Evolutionary conservation across 108 stramenopile species (phyloP), one percentile per base, ranked within the genome.

Genomic region (Pseudonitzschia multistriata): DNA sequence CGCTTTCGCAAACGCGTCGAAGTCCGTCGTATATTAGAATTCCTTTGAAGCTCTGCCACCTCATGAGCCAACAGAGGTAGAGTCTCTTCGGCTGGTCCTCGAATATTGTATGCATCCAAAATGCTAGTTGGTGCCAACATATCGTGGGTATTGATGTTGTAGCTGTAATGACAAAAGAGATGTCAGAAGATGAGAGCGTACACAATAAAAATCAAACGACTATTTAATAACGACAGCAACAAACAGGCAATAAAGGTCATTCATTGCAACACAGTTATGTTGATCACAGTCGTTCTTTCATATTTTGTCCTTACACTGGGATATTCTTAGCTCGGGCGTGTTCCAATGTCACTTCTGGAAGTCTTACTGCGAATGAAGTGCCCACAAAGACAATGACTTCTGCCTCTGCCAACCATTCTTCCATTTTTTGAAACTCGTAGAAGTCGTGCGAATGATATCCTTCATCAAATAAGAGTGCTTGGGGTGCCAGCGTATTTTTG

Each of bases 401-500:
- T 0, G 80, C 78, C 5, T 79, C 45, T 8, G 77, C 74, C 14
- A 90, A 63, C 77, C 79, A 85, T 29, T 70, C 64, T 69, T 90
- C 88, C 85, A 85, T 85, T 56, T 56, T 65, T 71, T 78, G 67
- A 59, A 90, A 90, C 62, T 83, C 76, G 70, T 90, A 90, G 73
- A 80, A 81, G n/a, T 71, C 76, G 57, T 90, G 88, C 5, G 84
- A 76, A 52, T 90, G 88, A 76, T 90, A 90, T 1, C 83, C 83
- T 79, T 90, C 88, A 52, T 90, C 88, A 68, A 90, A 90, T 49
- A 86, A 66, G 5, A 90, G 78, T 0, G 88, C 80, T 50, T 90
- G 85, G 0, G 88, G 88, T 17, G 81, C 76, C 28, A 75, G 52
- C 4, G 71, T 71, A 36, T 77, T 71, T 13, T 45, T 27, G 72